Percentiles rank a stretch among this genome's conserved stretches.
Conservation (phyloP, 331 rosid genomes). For the Ulmus americana region DNA sequence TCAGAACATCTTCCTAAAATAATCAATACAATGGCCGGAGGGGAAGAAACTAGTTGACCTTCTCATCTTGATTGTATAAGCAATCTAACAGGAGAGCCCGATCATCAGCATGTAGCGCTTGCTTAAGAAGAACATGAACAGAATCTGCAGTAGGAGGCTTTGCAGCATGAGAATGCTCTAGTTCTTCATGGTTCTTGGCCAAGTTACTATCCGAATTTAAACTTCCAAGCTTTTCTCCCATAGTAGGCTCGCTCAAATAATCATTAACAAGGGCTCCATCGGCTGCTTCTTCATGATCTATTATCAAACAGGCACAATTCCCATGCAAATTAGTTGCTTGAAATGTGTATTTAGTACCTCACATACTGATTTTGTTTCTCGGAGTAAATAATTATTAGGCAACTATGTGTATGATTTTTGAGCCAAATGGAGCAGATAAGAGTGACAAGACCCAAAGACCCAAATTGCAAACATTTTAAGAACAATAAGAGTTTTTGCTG, state of each 20-base stretch:
- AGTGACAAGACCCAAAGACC: too few species aligned
- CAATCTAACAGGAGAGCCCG: constrained; percentile 59
- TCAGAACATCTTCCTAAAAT: background rate
- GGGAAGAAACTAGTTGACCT: constrained; percentile 30
- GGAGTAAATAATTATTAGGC: too few species aligned
- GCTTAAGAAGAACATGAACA: constrained; percentile 67
- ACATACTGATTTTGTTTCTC: too few species aligned
- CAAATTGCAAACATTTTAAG: too few species aligned
- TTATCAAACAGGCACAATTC: constrained; percentile 14
- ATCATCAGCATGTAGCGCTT: constrained; percentile 77
- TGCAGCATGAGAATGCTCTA: constrained; percentile 30
- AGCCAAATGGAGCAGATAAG: too few species aligned
- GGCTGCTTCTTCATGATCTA: constrained; percentile 40
- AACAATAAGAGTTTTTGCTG: too few species aligned
- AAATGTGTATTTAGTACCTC: too few species aligned
- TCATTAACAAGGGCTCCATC: constrained; percentile 41
- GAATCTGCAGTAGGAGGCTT: constrained; percentile 79
- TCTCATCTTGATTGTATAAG: constrained; percentile 66
- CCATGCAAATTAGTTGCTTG: background rate
- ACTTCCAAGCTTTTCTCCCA: constrained; percentile 67
- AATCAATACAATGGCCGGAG: background rate
- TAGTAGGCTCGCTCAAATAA: constrained; percentile 57
- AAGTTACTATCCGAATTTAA: constrained; percentile 39
- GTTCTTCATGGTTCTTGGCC: constrained; percentile 25
- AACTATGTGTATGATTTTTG: too few species aligned